These are phyloP conservation scores for Colletotrichum sp. DNA, from an alignment of 2,329 filamentous ascomycete genomes.

Conservation along the genomic window DNA sequence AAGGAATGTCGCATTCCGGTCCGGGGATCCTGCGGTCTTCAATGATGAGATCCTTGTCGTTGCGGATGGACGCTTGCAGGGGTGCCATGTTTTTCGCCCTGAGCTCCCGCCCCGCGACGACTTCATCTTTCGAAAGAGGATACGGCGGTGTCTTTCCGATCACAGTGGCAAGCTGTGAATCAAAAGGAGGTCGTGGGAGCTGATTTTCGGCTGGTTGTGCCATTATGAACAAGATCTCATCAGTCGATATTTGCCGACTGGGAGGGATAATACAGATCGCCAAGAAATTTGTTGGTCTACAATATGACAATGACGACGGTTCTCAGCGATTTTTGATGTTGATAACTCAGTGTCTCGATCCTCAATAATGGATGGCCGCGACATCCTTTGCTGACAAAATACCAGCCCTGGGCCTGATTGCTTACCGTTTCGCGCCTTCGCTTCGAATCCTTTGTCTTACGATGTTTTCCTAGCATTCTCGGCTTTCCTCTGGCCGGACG, in stretches of 20 bases:
- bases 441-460: not conserved
- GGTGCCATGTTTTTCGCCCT: not conserved
- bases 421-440: not conserved
- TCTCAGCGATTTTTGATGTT: not conserved
- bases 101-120: not conserved
- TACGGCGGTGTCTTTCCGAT: not conserved
- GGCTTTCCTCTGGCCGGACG: not conserved
- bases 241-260: not conserved
- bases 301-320: not conserved
- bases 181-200: not conserved
- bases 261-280: not conserved
- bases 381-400: not conserved
- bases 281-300: not conserved
- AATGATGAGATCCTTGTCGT: not conserved
- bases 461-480: not conserved
- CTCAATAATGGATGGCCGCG: not conserved
- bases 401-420: not conserved
- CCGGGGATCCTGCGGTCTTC: constrained; percentile 6
- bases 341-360: not conserved
- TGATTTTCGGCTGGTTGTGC: not conserved
- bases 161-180: not conserved
- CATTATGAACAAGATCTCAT: not conserved
- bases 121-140: not conserved
- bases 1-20: not conserved
- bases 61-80: not conserved